phyloP scores from a whole-genome alignment of 2,329 filamentous ascomycete species.

The Fonsecaea monophora region DNA sequence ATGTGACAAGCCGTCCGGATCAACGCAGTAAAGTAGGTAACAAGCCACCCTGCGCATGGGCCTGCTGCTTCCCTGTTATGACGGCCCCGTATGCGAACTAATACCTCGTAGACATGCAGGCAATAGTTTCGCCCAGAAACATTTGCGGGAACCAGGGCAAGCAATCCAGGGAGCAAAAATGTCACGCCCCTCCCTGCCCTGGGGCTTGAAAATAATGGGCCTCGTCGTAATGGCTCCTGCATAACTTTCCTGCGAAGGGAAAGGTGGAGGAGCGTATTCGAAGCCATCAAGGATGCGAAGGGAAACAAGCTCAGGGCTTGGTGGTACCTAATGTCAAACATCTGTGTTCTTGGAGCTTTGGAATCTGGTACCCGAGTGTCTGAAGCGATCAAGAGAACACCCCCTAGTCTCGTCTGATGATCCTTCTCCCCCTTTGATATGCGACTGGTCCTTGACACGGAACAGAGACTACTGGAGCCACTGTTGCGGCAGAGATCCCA shows the following conservation, averaged over 20 bases:
- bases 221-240: constrained; percentile 2
- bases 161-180: neutral
- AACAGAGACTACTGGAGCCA: constrained; percentile 11
- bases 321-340: constrained; percentile 16
- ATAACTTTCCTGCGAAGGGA: neutral
- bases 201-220: neutral
- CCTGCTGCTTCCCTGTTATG: constrained; percentile 3
- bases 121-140: constrained; percentile 13
- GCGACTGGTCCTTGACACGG: constrained; percentile 16
- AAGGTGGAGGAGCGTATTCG: constrained; percentile 8
- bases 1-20: constrained; percentile 23
- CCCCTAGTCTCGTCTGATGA: constrained; percentile 9
- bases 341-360: constrained; percentile 18
- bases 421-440: constrained; percentile 15
- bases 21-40: constrained; percentile 23
- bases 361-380: neutral
- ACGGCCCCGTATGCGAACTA: neutral
- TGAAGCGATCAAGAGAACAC: neutral
- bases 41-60: constrained; percentile 11
- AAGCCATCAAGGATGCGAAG: constrained; percentile 1
- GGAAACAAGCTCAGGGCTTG: constrained; percentile 19
- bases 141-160: neutral
- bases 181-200: constrained; percentile 10
- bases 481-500: constrained; percentile 25
- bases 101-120: neutral